Base-by-base conservation (phyloP, 2,329 filamentous ascomycete species). In the Xylariales sp. region DNA sequence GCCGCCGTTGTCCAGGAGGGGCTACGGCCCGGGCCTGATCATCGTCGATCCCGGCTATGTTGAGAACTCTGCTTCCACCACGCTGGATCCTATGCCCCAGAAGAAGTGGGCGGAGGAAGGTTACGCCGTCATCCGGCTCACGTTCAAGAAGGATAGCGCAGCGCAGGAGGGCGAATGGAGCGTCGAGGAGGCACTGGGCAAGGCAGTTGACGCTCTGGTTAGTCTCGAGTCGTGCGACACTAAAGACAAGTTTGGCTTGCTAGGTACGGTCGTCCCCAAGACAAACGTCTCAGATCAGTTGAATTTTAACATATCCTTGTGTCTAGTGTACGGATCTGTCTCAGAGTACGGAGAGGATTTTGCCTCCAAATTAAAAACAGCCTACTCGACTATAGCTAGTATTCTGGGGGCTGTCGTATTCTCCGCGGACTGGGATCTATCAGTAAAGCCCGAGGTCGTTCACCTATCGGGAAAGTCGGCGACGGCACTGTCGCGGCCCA, bases 171-270 rank as follows among this genome's bases (percentile, higher is more conserved):
- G 34, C n/a, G 18, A 17, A 16, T 38, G 35, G 35, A 12, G 11
- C 13, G 16, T 31, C 18, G 27, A 38, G 18, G 13, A 8, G 6
- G 35, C 27, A 13, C 19, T 38, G 17, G 35, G 21, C n/a, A 30
- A 24, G 28, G 35, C 35, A 8, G 28, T 24, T 46, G 39, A 36
- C 37, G 50, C 41, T 20, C 27, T 61, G 23, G 27, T 28, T 13
- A 38, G 35, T 16, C 29, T 56, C 10, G 42, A 49, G 4, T 46
- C 49, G 12, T 66, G 63, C 35, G 52, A 67, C 30, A 51, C 56
- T 1, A 63, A 61, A 13, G 58, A 57, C 10, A 64, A 64, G 41
- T 50, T 68, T 37, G 65, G 57, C 5, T 23, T 68, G 2, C 49
- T 68, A 14, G 49, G 63, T 67, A 43, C 43, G 6, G 18, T 34